Base-by-base conservation (phyloP, 345 rosid species). In the Gossypium raimondii region DNA sequence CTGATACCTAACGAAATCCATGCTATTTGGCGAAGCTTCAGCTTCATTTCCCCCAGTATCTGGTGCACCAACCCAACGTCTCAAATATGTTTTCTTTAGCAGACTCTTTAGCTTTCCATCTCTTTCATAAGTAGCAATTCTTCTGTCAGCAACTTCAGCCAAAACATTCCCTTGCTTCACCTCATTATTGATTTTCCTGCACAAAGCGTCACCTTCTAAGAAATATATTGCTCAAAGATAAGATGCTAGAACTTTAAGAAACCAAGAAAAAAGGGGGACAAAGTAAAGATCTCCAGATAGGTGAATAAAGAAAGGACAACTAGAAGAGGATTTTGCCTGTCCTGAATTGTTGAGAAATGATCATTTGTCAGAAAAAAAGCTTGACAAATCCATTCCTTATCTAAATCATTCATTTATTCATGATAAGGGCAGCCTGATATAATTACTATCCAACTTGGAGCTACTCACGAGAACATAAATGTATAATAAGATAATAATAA, bases 81-180 rank as follows among this genome's bases (percentile, higher is more conserved):
- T 89, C 81, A 96, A 77, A 88, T 92, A 86, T 69, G 97, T 85
- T 81, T 85, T 93, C 82, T 90, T 96, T 74, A 94, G 82, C 80
- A 96, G 20, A 62, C 34, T 62, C 29, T 27, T 62, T 29, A 62
- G 67, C 22, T 16, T 62, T 29, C 67, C 67, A 56, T 93, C 97
- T 76, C 81, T 85, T 77, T 86, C 97, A 61, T 78, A 68, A 67
- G 69, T 67, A 38, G 72, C 67, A 9, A 62, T 59, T 70, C 85
- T 81, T 71, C 72, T 88, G 48, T 80, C 88, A 50, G 76, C 72
- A 55, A 29, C 78, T 73, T 72, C 86, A 5, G 68, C 27, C 70
- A 63, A 67, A 53, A 62, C 67, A 75, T 82, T 85, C 75, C 84
- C 90, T 82, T 68, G 82, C 66, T 77, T 84, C 76, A 78, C 76